phyloP scores from a whole-genome alignment of 2,329 filamentous ascomycete genomes.

The Xylariales sp. region DNA sequence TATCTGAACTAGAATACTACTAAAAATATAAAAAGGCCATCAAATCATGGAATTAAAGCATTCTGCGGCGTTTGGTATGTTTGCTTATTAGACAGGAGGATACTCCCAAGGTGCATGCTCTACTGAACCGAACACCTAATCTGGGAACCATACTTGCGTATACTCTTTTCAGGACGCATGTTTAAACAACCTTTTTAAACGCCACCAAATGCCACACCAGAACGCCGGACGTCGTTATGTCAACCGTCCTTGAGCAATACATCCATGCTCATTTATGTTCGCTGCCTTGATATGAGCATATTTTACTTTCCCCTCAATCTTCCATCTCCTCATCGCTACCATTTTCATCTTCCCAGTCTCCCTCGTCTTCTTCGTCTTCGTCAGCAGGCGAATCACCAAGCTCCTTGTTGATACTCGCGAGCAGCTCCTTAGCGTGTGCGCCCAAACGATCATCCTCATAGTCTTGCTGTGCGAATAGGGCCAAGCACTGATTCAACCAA shows the following conservation, averaged over 20 bases:
- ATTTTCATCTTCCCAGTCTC: slow-evolving; percentile 36
- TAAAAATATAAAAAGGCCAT: too few relatives aligned
- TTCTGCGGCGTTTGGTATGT: not conserved
- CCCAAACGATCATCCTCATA: slow-evolving; percentile 82
- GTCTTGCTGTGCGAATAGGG: slow-evolving; percentile 71
- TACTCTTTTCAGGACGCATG: slow-evolving; percentile 3
- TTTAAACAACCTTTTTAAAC: too few relatives aligned
- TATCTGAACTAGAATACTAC: too few relatives aligned
- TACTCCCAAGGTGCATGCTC: not conserved
- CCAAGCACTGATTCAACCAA: slow-evolving; percentile 78
- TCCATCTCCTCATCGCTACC: slow-evolving; percentile 52
- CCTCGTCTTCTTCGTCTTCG: slow-evolving; percentile 49
- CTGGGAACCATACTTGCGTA: not conserved
- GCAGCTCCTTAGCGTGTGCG: slow-evolving; percentile 69
- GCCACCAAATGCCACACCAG: slow-evolving; percentile 3
- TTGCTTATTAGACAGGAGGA: not conserved
- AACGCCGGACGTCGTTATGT: slow-evolving; percentile 3
- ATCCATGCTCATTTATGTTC: too few relatives aligned
- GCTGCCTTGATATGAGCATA: too few relatives aligned
- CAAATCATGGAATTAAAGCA: not conserved
- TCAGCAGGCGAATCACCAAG: slow-evolving; percentile 57
- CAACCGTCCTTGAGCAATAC: not conserved
- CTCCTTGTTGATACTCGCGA: slow-evolving; percentile 58
- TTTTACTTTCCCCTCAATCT: slow-evolving; percentile 16
- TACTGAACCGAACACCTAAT: not conserved